These are phyloP conservation scores for Mercurialis annua DNA, from an alignment of 345 rosid species.

Conservation along the genomic window DNA sequence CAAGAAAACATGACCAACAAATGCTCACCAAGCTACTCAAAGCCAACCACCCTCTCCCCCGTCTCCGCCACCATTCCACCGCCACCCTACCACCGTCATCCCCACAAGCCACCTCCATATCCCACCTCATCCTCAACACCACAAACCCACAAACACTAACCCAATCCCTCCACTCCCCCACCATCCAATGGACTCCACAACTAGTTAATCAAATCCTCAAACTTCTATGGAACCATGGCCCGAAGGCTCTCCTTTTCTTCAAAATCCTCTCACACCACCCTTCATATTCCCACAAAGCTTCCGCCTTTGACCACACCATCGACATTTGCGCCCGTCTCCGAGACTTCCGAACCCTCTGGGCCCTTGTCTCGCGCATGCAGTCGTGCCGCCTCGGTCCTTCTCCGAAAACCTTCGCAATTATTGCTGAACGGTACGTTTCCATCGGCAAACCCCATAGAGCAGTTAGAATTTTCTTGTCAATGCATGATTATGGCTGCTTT, in stretches of 20 bases:
- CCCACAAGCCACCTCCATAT: constrained; percentile 24
- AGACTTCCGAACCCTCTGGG: constrained; percentile 43
- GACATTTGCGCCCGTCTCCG: constrained; percentile 82
- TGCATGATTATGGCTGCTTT: constrained; percentile 75
- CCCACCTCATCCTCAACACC: constrained; percentile 42
- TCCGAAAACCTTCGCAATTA: constrained; percentile 63
- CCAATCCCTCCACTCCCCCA: constrained; percentile 38
- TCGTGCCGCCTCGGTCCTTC: constrained; percentile 62
- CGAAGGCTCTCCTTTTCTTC: constrained; percentile 78
- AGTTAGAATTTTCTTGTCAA: constrained; percentile 62
- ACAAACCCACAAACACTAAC: constrained; percentile 33
- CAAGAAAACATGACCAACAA: constrained; percentile 3
- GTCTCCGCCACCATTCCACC: not conserved
- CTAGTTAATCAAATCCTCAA: constrained; percentile 65
- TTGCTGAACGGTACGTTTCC: constrained; percentile 69
- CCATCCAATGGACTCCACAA: constrained; percentile 53
- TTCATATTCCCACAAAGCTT: constrained; percentile 43
- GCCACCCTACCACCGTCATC: constrained; percentile 13
- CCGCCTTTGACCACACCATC: constrained; percentile 81
- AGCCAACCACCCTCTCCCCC: constrained; percentile 1
- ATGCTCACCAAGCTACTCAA: not conserved
- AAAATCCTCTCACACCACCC: constrained; percentile 47
- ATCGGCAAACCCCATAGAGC: constrained; percentile 75
- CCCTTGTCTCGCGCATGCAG: constrained; percentile 63
- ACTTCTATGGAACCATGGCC: constrained; percentile 83